Base-by-base conservation (phyloP, 2,329 filamentous ascomycete genomes). In the Ophiostoma sp. region DNA sequence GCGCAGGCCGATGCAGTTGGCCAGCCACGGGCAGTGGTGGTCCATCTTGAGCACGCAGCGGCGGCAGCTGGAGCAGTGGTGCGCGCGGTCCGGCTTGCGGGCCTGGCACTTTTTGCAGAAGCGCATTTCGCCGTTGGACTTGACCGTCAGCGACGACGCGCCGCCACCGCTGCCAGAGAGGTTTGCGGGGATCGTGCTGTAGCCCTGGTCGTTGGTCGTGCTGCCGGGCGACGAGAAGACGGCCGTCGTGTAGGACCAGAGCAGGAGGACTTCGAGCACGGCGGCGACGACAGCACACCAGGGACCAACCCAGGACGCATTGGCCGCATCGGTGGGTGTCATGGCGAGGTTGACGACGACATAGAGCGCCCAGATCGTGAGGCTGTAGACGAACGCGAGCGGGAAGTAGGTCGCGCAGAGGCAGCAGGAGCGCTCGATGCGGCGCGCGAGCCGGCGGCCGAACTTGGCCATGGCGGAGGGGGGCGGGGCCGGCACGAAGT, bases 21-120 rank as follows among this genome's bases (percentile, higher is more conserved):
- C 94, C 65, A 99, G 84, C 95, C 95, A 99, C 16, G 95, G 95
- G 77, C 95, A 99, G 80, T 99, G 95, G 78, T 99, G 95, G 77
- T 99, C 95, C 95, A 99, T 99, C 83, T 99, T 99, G 77, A 99
- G 83, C 40, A 99, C 93, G 77, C 95, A 99, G 75, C 90, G 89
- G 73, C 89, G 87, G 80, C 95, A 99, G 4, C 93, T 96, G 11
- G 92, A 96, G 83, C 95, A 99, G 81, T 99, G 95, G 78, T 99
- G 95, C 44, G 94, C 88, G 70, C 95, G 91, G 79, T 99, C 95
- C 58, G 95, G 95, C 81, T 99, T 99, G 71, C 91, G 87, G 66
- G 89, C 89, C 80, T 96, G 91, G 78, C 95, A 99, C 80, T 99
- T 99, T 81, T 98, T 98, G 84, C 95, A 99, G 81, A 90, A 98